Evolutionary conservation across 495 filamentous ascomycete species (phyloP), one percentile per base, ranked within the genome.

Genomic region (Hypoxylon fragiforme): DNA sequence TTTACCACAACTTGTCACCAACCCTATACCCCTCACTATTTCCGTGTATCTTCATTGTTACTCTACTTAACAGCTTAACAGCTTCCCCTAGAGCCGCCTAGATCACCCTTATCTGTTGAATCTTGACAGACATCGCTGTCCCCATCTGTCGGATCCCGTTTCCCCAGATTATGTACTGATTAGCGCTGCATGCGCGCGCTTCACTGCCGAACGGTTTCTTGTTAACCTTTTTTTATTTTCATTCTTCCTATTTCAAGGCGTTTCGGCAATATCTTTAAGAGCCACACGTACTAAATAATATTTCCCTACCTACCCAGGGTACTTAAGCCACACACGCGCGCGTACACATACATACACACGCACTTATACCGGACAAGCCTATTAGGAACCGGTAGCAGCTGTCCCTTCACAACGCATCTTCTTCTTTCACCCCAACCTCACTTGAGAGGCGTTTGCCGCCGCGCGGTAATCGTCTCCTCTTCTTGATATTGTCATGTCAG

Each of bases 111-210:
- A 67, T 65, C 50, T 56, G 24, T 45, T 41, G 57, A 51, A 58
- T 55, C 42, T 53, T 51, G 60, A 49, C 66, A 65, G 65, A 71
- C 58, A 69, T 70, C 70, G 66, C 65, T 63, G 65, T 71, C 59
- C 73, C 75, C 74, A 64, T 59, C 69, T 70, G 70, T 66, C 72
- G 73, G 73, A 71, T 77, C 73, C 70, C 67, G 51, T 66, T 73
- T 72, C 71, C 67, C 74, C 71, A 67, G 68, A 73, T 76, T 74
- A 75, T 73, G 73, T 71, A 70, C 67, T 74, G 73, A 71, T 74
- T 76, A 73, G 75, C 68, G 70, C 72, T 70, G 64, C 57, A 62
- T 65, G 51, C 44, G 55, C 64, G 62, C 57, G 52, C 41, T 42
- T 57, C 49, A 50, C 44, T 57, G 44, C 52, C 52, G 62, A 47